These are phyloP conservation scores for Aspergillus pseudoglaucus DNA, from an alignment of 2,329 filamentous ascomycete genomes.

Conservation along the genomic window DNA sequence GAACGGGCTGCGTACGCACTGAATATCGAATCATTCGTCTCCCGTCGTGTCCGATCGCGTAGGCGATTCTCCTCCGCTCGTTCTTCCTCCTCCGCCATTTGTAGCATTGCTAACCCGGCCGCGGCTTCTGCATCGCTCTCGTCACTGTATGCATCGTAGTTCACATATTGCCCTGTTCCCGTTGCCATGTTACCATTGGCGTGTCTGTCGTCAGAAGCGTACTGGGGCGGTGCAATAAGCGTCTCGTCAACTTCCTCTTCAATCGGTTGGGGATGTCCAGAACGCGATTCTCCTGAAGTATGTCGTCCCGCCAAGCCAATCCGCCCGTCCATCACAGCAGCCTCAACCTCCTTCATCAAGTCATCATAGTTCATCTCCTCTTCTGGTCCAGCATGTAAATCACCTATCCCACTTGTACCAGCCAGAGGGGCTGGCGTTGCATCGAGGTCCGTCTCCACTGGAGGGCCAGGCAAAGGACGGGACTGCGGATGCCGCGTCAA, in stretches of 20 bases:
- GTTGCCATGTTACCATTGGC: conserved; percentile 44
- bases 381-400: conserved; percentile 32
- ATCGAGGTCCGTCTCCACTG: conserved; percentile 39
- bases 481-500: conserved; percentile 51
- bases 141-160: conserved; percentile 51
- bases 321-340: conserved; percentile 40
- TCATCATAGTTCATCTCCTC: conserved; percentile 46
- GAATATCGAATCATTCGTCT: conserved; percentile 48
- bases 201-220: conserved; percentile 31
- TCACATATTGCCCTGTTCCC: conserved; percentile 38
- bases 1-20: conserved; percentile 34
- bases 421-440: conserved; percentile 14
- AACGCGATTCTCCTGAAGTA: conserved; percentile 18
- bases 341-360: conserved; percentile 52
- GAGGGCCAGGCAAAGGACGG: conserved; percentile 54
- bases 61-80: conserved; percentile 45
- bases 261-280: conserved; percentile 10
- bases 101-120: conserved; percentile 76
- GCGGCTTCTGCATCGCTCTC: conserved; percentile 85
- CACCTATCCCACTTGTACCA: conserved; percentile 14
- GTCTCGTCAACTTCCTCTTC: conserved; percentile 9
- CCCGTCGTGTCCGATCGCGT: conserved; percentile 52
- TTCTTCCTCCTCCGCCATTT: conserved; percentile 73
- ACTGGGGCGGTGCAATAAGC: conserved; percentile 21
- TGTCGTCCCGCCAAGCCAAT: conserved; percentile 18